Base-by-base conservation (phyloP, 202 grass and related monocot genomes). In the Musa balbisiana region DNA sequence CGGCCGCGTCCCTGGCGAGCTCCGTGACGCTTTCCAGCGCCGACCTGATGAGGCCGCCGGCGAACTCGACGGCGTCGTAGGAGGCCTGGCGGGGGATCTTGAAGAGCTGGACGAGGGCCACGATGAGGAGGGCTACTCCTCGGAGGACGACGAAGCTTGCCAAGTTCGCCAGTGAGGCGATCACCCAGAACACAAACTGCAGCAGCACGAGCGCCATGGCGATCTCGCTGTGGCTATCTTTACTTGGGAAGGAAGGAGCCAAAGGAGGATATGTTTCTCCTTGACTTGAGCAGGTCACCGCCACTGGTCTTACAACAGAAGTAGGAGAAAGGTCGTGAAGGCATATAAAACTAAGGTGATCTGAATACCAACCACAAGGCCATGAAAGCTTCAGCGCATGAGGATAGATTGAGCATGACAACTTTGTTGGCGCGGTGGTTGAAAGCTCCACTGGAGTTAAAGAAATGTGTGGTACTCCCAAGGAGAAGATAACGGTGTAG, bases 101-200 rank as follows among this genome's bases (percentile, higher is more conserved):
- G 62, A 77, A 2, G 20, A 77, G 75, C 12, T 77, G 59, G n/a
- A 77, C 3, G 33, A 77, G 12, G 60, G n/a, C n/a, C 2, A 77
- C 59, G 10, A 77, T 21, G 21, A 77, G 0, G 14, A 77, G 58
- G 6, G 75, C 75, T 49, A 13, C 20, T 15, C 27, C 75, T 11
- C 59, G 43, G 20, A 77, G 25, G 43, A 53, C 24, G 10, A 52
- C n/a, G n/a, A 66, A 64, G 29, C 6, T 65, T 60, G n/a, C 27
- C 8, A 66, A 11, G n/a, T 17, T 8, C 14, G 43, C 11, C n/a
- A 77, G 22, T 3, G 21, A 64, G 49, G 11, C 19, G 43, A 66
- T 49, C 43, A 19, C 27, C n/a, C 49, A 77, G 22, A 19, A 65
- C 22, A 66, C 43, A 21, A 77, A 50, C 43, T 52, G 62, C 22